Conservation (phyloP, 2,329 filamentous ascomycete genomes). For the Chaetoscypha palmicola region DNA sequence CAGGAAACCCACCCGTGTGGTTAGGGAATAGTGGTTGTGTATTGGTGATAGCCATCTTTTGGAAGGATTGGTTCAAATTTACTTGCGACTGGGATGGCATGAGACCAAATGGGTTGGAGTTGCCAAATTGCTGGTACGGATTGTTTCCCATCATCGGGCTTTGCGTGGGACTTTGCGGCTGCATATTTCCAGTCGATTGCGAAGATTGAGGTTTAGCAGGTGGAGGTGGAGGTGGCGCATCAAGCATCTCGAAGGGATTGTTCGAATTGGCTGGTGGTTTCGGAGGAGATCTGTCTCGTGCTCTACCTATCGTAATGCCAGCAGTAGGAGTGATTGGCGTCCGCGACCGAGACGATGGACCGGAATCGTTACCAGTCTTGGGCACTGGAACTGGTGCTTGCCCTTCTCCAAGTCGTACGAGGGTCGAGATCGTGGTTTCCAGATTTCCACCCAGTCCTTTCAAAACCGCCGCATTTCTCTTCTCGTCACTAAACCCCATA, state of each 20-base stretch:
- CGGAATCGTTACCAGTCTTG: conserved; percentile 31
- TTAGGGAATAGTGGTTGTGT: conserved; percentile 64
- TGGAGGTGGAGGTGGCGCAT: conserved; percentile 25
- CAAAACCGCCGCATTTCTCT: conserved; percentile 72
- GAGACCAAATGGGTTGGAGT: conserved; percentile 63
- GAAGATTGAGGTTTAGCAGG: conserved; percentile 55
- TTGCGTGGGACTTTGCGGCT: conserved; percentile 36
- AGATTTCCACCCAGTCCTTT: conserved; percentile 79
- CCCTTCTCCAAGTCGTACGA: conserved; percentile 76
- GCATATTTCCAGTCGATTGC: conserved; percentile 57
- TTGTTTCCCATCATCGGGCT: conserved; percentile 24
- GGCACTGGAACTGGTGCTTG: conserved; percentile 35
- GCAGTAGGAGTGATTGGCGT: conserved; percentile 42
- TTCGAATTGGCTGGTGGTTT: conserved; percentile 38
- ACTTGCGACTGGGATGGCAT: conserved; percentile 36
- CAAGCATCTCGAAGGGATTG: conserved; percentile 60
- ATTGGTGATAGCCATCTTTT: conserved; percentile 61
- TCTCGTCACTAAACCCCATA: conserved; percentile 86
- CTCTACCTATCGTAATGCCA: conserved; percentile 27
- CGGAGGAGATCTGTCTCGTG: conserved; percentile 15
- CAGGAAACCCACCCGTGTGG: conserved; percentile 56
- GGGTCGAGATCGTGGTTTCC: conserved; percentile 75
- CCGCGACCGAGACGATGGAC: conserved; percentile 44
- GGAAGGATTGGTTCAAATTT: conserved; percentile 55
- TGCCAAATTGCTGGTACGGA: conserved; percentile 24